Conservation (phyloP, 495 filamentous ascomycete genomes). For the Penicillium chermesinum region DNA sequence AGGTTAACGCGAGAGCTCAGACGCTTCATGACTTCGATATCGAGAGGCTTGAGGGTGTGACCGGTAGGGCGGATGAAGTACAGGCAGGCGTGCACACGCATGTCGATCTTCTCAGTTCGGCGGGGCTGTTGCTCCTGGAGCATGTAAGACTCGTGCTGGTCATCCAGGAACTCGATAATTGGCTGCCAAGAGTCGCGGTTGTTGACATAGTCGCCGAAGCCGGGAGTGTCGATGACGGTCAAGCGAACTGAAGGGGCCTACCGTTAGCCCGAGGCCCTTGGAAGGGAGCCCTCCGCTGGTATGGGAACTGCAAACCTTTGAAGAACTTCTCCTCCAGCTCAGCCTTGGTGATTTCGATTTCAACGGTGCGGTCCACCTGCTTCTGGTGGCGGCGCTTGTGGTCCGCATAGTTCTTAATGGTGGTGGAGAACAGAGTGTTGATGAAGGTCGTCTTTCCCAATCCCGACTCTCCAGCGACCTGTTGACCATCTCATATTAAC, state of each 20-base stretch:
- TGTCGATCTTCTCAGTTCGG: conserved; percentile 96
- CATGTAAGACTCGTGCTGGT: conserved; percentile 99
- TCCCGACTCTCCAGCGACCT: conserved; percentile 98
- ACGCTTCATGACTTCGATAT: conserved; percentile 99
- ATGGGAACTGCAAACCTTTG: conserved; percentile 61
- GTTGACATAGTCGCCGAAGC: conserved; percentile 99
- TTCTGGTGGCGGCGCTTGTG: conserved; percentile 98
- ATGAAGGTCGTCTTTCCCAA: conserved; percentile 99
- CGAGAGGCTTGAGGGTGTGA: conserved; percentile 95
- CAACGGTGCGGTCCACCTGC: conserved; percentile 98
- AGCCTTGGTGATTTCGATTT: conserved; percentile 99
- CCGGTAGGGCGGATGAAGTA: conserved; percentile 99
- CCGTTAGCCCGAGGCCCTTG: conserved; percentile 9
- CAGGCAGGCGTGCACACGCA: conserved; percentile 95
- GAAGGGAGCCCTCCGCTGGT: not conserved
- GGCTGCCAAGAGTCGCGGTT: conserved; percentile 99
- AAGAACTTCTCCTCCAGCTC: conserved; percentile 99
- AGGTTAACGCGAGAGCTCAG: conserved; percentile 95
- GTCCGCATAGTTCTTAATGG: conserved; percentile 99
- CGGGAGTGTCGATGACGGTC: conserved; percentile 97
- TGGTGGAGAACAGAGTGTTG: conserved; percentile 99
- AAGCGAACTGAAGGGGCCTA: conserved; percentile 66
- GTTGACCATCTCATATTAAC: conserved; percentile 25
- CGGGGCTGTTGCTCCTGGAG: conserved; percentile 98
- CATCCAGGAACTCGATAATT: conserved; percentile 98